Base-by-base conservation (phyloP, 768 basidiomycete genomes). In the Collybia nuda region DNA sequence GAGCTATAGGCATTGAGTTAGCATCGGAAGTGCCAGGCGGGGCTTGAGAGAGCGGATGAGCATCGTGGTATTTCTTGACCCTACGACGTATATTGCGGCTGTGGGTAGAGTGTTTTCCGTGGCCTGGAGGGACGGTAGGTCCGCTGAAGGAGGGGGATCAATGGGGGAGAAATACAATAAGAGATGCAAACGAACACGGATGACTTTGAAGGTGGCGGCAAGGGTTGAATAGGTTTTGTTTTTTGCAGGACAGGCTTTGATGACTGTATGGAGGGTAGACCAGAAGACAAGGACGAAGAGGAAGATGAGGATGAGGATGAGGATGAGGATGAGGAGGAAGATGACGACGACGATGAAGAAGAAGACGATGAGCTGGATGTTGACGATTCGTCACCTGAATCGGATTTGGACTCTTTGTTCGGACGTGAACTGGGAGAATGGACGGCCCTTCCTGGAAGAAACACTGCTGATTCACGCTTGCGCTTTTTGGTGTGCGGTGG, bases 1-100 rank as follows among this genome's bases (percentile, higher is more conserved):
- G 12, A 36, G 77, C 77, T 4, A 82, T 65, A 0, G 78, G 78
- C 1, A 77, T 60, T 2, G 68, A 60, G 58, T 86, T 84, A 5
- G 68, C 58, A 5, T 70, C 69, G 0, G 78, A 76, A 21, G 56
- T 60, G 0, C 66, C 67, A 44, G 60, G 64, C 1, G 65, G 63
- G 9, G 62, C 44, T 6, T 38, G 24, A 2, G 59, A 54, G 9
- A 44, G 56, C 15, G 50, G 35, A 2, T 47, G 26, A 2, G 35
- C 40, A 17, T 48, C 69, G 50, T 67, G 62, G 50, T 62, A 58
- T 23, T 57, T 56, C 58, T 56, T 58, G 17, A 57, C 29, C 38
- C 56, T 43, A 45, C 38, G 37, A 17, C 48, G 57, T 19, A 29
- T 42, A 29, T 53, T 56, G 22, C 47, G 40, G 35, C 50, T 43